A percentile compares a stretch with the other conserved stretches of the same genome.
Conservation (phyloP, 495 filamentous ascomycete genomes). For the Podospora sp. region DNA sequence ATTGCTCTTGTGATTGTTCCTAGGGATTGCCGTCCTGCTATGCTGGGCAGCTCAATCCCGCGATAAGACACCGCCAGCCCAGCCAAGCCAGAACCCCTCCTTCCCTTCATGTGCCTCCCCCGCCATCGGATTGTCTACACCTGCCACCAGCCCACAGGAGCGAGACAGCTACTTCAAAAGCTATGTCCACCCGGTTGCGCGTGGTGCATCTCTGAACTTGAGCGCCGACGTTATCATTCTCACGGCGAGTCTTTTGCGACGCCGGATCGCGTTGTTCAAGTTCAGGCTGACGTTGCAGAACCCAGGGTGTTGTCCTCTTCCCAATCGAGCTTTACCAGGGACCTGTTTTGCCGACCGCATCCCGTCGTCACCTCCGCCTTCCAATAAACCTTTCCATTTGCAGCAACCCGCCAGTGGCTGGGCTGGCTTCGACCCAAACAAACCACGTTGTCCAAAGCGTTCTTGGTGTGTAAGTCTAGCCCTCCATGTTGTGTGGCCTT, state of each 20-base stretch:
- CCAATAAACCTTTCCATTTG: conserved; percentile 3
- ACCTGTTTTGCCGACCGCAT: conserved; percentile 16
- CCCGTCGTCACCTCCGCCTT: conserved; percentile 25
- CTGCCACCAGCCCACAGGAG: background rate
- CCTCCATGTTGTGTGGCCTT: conserved; percentile 15
- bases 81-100: background rate
- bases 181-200: background rate
- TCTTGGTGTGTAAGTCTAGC: conserved; percentile 12
- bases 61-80: too few relatives aligned
- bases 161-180: background rate
- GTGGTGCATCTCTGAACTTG: background rate
- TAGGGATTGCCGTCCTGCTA: background rate
- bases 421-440: conserved; percentile 22
- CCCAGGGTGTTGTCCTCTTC: background rate
- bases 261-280: background rate
- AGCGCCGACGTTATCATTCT: background rate
- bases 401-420: conserved; percentile 11
- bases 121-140: too few relatives aligned
- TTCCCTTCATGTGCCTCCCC: background rate
- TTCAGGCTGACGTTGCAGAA: background rate
- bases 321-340: background rate
- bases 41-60: background rate
- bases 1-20: background rate
- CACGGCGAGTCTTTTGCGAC: background rate
- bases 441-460: conserved; percentile 17